These are phyloP conservation scores for Dryas integrifolia DNA, from an alignment of 331 rosid species.

Conservation along the genomic window DNA sequence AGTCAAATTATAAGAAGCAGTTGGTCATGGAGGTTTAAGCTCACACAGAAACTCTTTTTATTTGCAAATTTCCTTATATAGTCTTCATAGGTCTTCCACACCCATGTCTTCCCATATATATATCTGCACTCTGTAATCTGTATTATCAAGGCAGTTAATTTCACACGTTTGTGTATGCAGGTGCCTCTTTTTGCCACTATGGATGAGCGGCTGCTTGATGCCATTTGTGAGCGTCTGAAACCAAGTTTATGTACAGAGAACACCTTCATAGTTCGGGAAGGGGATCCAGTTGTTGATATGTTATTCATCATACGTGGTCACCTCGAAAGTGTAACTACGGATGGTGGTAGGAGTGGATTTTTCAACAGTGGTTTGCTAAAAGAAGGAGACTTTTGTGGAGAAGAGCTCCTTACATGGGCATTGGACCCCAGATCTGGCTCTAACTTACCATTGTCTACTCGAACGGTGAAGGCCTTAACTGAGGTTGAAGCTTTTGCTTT, in stretches of 20 bases:
- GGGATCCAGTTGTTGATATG: slow-evolving; percentile 85
- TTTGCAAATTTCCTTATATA: neutral
- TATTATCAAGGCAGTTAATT: neutral
- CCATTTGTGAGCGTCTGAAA: slow-evolving; percentile 78
- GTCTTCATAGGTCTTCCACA: too few species aligned
- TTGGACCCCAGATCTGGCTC: slow-evolving; percentile 67
- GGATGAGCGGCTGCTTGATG: slow-evolving; percentile 84
- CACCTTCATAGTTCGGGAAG: slow-evolving; percentile 71
- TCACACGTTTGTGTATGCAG: slow-evolving; percentile 26
- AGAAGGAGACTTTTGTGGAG: slow-evolving; percentile 83
- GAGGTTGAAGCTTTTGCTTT: slow-evolving; percentile 91
- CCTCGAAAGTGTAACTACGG: slow-evolving; percentile 78
- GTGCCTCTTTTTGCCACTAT: slow-evolving; percentile 85
- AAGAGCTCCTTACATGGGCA: slow-evolving; percentile 87
- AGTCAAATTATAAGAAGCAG: neutral
- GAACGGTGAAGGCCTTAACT: slow-evolving; percentile 68
- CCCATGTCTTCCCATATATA: neutral
- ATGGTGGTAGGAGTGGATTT: slow-evolving; percentile 93
- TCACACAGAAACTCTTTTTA: too few species aligned
- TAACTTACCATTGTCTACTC: slow-evolving; percentile 73
- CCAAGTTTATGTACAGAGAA: slow-evolving; percentile 66
- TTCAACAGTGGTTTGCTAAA: slow-evolving; percentile 74
- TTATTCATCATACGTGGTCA: slow-evolving; percentile 77
- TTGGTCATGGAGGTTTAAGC: neutral
- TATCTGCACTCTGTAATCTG: neutral